These are phyloP conservation scores for Sextonia rubra DNA, from an alignment of 164 flowering plant species.

Conservation along the genomic window DNA sequence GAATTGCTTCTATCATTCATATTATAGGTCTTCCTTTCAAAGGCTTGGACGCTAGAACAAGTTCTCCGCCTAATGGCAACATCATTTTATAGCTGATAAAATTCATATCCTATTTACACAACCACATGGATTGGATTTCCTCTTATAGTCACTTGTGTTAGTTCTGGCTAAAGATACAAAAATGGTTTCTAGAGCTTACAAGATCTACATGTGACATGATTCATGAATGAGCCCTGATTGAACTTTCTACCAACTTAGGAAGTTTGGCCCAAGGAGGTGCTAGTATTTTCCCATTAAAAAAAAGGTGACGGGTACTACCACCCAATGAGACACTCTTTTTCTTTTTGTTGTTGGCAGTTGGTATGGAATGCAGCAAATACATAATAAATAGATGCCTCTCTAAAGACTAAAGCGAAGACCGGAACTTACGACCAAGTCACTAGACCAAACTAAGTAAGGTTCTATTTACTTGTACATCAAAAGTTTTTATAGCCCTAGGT, in stretches of 20 bases:
- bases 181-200: neutral
- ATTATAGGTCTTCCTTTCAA: no score
- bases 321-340: neutral
- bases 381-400: neutral
- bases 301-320: neutral
- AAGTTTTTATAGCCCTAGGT: neutral
- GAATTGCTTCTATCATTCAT: no score
- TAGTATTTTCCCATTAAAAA: neutral
- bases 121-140: neutral
- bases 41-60: neutral
- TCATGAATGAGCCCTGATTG: neutral
- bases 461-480: neutral
- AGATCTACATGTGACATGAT: neutral
- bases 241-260: neutral
- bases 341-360: neutral
- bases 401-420: neutral
- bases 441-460: neutral
- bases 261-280: neutral
- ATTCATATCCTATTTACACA: neutral
- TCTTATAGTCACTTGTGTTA: neutral
- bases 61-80: neutral
- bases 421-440: neutral
- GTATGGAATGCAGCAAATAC: neutral
- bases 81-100: neutral
- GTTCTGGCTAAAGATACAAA: neutral